Percentiles rank a stretch among this genome's conserved stretches.
phyloP scores from a whole-genome alignment of 2,329 filamentous ascomycete species.

The Camillea tinctor region DNA sequence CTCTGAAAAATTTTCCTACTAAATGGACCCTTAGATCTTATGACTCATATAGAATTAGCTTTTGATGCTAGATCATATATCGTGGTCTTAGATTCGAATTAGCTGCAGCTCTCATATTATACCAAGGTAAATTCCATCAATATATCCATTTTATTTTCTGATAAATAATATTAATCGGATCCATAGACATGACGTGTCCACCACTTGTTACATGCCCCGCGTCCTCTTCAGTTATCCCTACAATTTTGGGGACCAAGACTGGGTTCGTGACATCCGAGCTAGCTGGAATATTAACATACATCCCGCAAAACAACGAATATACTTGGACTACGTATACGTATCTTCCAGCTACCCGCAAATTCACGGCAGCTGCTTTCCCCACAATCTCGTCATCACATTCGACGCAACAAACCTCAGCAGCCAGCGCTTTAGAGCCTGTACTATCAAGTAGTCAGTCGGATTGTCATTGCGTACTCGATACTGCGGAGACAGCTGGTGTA shows the following conservation, averaged over 20 bases:
- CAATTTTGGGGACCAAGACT: neutral
- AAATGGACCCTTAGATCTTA: too few species aligned
- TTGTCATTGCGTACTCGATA: neutral
- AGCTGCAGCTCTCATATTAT: too few species aligned
- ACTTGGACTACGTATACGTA: neutral
- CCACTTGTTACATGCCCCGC: neutral
- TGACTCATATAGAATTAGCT: too few species aligned
- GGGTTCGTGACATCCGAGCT: neutral
- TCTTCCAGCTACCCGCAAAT: neutral
- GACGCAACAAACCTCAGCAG: neutral
- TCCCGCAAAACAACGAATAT: neutral
- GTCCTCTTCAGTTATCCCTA: neutral
- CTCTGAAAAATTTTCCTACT: too few species aligned
- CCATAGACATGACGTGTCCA: neutral
- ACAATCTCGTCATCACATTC: neutral
- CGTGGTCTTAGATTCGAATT: too few species aligned
- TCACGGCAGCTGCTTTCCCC: too few species aligned
- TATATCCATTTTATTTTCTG: too few species aligned
- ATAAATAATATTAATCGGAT: too few species aligned
- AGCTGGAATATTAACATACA: neutral
- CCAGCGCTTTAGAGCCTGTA: neutral
- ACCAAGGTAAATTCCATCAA: too few species aligned
- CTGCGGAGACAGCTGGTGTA: neutral
- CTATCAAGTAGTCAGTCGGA: neutral
- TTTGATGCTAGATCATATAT: too few species aligned